Percentiles rank a stretch among this genome's conserved stretches.
Conservation (phyloP, 2,329 filamentous ascomycete species). For the Ceratocystis ficicola region DNA sequence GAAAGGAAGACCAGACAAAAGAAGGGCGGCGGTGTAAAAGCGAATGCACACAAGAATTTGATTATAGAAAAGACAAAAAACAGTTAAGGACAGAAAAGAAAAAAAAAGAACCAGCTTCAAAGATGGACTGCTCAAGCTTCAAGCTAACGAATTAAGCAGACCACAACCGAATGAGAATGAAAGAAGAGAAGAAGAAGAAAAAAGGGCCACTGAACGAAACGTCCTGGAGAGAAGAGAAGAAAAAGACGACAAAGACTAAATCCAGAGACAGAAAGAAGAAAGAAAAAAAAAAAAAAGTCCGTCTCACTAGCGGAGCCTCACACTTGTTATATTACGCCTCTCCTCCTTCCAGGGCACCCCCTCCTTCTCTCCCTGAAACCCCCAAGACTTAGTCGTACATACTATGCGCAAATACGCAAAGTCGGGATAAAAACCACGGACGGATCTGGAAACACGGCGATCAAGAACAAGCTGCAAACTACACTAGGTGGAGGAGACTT, state of each 20-base stretch:
- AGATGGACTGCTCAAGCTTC: neutral
- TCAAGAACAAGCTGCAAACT: neutral
- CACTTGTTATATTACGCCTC: neutral
- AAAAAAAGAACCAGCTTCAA: constrained; percentile 5
- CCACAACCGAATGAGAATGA: neutral
- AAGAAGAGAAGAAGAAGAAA: neutral
- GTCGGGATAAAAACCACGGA: neutral
- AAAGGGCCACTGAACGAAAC: neutral
- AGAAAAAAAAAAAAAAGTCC: neutral
- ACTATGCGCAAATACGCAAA: neutral
- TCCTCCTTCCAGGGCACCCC: neutral
- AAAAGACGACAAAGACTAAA: neutral
- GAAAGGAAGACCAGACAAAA: neutral
- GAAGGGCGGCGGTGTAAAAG: neutral
- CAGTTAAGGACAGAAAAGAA: constrained; percentile 5
- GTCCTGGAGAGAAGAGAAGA: no score
- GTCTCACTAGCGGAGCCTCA: neutral
- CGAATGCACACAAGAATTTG: neutral
- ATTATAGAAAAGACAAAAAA: constrained; percentile 1
- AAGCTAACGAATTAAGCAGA: neutral
- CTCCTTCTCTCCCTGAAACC: neutral
- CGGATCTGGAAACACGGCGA: constrained; percentile 8
- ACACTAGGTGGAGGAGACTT: no score
- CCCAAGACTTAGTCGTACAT: neutral
- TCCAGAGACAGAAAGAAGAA: neutral